phyloP scores from a whole-genome alignment of 305 asterid genomes.

The Solanum hybrid region DNA sequence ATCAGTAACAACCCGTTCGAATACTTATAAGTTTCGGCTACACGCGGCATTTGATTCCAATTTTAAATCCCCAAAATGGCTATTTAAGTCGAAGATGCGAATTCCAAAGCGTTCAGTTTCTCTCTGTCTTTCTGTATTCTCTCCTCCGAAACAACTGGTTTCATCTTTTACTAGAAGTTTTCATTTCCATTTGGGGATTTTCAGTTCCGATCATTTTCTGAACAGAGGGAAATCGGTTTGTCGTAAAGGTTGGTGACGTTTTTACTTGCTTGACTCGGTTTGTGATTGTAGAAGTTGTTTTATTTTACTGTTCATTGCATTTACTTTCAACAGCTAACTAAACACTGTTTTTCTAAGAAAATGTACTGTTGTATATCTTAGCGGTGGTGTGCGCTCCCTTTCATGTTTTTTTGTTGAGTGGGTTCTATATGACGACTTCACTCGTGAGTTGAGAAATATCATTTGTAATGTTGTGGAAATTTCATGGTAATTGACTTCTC shows the following conservation, averaged over 20 bases:
- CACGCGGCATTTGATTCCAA: background rate
- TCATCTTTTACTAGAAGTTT: conserved; percentile 26
- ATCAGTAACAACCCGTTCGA: background rate
- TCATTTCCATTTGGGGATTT: conserved; percentile 27
- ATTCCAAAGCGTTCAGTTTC: conserved; percentile 49
- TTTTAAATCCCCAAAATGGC: conserved; percentile 25
- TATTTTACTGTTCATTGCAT: background rate
- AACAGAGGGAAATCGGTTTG: conserved; percentile 24
- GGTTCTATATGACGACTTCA: background rate
- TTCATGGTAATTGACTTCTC: background rate
- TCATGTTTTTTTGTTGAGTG: background rate
- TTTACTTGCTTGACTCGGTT: background rate
- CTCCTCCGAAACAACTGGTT: conserved; percentile 13
- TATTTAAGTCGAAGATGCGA: conserved; percentile 62
- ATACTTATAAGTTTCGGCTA: background rate
- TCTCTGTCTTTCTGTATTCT: conserved; percentile 34
- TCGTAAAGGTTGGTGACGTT: conserved; percentile 40
- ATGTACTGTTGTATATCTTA: background rate
- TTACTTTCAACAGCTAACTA: background rate
- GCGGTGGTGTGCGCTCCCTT: background rate
- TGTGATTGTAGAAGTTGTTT: background rate
- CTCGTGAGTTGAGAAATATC: background rate
- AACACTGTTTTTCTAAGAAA: background rate
- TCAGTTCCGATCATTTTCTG: conserved; percentile 26
- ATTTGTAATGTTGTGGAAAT: background rate